Percentiles rank a stretch among this genome's conserved stretches.
These are phyloP conservation scores for Esteya vermicola DNA, from an alignment of 2,329 filamentous ascomycete genomes.

Conservation along the genomic window DNA sequence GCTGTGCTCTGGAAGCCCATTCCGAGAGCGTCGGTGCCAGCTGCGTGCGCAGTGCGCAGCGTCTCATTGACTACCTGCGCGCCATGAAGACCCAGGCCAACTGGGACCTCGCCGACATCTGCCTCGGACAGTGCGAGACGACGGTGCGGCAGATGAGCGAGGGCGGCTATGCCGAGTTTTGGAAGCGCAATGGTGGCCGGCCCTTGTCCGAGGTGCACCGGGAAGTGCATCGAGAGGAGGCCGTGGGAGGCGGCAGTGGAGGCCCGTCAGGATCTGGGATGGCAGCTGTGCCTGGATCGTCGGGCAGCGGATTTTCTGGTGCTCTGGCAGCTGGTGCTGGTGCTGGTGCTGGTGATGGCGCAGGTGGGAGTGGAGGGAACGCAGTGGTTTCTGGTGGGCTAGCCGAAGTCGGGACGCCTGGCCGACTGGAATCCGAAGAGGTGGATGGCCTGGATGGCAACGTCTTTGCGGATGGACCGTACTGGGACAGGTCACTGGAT, in stretches of 20 bases:
- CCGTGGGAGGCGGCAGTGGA: too few species aligned
- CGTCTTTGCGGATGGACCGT: background rate
- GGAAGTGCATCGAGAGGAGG: too few species aligned
- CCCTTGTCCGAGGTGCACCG: background rate
- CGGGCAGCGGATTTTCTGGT: too few species aligned
- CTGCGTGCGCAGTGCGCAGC: background rate
- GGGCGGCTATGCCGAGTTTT: slow-evolving; percentile 1
- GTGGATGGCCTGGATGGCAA: background rate
- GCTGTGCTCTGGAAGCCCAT: slow-evolving; percentile 1
- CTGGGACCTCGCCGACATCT: slow-evolving; percentile 3
- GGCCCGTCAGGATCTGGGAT: too few species aligned
- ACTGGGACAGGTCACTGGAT: background rate
- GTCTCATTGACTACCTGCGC: background rate
- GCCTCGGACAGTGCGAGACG: slow-evolving; percentile 3
- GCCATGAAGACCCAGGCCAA: background rate
- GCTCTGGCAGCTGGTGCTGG: too few species aligned
- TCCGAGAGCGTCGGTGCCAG: background rate
- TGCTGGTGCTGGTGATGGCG: too few species aligned
- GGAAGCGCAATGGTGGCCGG: background rate
- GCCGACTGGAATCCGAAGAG: background rate
- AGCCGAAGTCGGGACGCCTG: too few species aligned
- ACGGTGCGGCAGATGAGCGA: slow-evolving; percentile 2
- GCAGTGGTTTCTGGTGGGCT: too few species aligned
- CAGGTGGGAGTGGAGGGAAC: too few species aligned
- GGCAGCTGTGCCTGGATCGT: too few species aligned